A percentile compares a stretch with the other conserved stretches of the same genome.
phyloP scores from a whole-genome alignment of 495 filamentous ascomycete species.

The Parmelia sp. region DNA sequence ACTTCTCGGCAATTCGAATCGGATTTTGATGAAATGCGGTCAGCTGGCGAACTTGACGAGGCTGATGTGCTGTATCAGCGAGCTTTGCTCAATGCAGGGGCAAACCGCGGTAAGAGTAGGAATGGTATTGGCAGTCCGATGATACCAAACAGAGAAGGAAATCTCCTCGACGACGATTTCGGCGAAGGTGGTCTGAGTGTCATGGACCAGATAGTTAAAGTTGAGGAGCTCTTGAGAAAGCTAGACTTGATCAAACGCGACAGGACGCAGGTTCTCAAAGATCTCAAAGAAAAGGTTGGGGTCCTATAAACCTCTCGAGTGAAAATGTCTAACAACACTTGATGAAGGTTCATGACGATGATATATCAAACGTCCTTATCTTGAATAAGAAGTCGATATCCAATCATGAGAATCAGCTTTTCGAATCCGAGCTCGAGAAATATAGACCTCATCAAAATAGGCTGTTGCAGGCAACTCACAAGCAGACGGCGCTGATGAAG shows the following conservation, averaged over 20 bases:
- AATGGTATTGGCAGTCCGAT: slow-evolving; percentile 56
- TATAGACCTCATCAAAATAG: slow-evolving; percentile 90
- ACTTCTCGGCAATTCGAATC: slow-evolving; percentile 77
- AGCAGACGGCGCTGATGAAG: slow-evolving; percentile 89
- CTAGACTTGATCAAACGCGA: slow-evolving; percentile 88
- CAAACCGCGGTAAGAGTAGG: slow-evolving; percentile 54
- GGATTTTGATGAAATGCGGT: slow-evolving; percentile 93
- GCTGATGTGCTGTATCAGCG: slow-evolving; percentile 83
- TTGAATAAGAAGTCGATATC: slow-evolving; percentile 93
- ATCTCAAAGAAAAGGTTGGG: slow-evolving; percentile 90
- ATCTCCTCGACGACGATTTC: slow-evolving; percentile 85
- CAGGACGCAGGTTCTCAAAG: slow-evolving; percentile 83
- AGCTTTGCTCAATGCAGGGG: slow-evolving; percentile 64
- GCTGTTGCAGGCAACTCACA: slow-evolving; percentile 85
- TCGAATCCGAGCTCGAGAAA: slow-evolving; percentile 91
- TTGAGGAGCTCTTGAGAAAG: slow-evolving; percentile 89
- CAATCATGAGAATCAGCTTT: slow-evolving; percentile 81
- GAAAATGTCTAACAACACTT: slow-evolving; percentile 25
- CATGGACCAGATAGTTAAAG: slow-evolving; percentile 77
- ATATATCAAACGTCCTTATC: slow-evolving; percentile 94
- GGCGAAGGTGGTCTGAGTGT: slow-evolving; percentile 73
- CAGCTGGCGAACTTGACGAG: slow-evolving; percentile 80
- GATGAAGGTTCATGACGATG: slow-evolving; percentile 79
- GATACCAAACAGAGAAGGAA: slow-evolving; percentile 56
- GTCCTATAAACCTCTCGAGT: neutral